These are phyloP conservation scores for Cyberlindnera mississippiensis DNA, from an alignment of 805 yeast species.

Conservation along the genomic window DNA sequence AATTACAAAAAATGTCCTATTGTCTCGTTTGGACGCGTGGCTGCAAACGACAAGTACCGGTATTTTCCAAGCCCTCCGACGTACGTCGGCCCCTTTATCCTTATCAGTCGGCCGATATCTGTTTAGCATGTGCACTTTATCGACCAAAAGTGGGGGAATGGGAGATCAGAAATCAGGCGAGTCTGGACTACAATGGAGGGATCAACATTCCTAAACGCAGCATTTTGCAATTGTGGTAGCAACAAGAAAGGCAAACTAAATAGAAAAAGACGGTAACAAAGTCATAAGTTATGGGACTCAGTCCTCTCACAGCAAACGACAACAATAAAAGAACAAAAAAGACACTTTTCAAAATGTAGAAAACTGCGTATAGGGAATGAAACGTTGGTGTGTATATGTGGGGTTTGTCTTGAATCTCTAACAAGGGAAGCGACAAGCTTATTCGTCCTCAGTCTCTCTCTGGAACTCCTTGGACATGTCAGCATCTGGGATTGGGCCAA, in stretches of 20 bases:
- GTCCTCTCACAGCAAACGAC: neutral
- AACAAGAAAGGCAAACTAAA: neutral
- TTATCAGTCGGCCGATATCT: too few relatives aligned
- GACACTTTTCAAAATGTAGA: conserved; percentile 1
- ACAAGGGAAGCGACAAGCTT: neutral
- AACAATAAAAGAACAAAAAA: neutral
- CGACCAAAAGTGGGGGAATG: too few relatives aligned
- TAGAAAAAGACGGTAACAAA: neutral
- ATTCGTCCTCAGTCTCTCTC: conserved; percentile 50
- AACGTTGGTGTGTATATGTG: neutral
- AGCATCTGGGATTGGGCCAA: conserved; percentile 92
- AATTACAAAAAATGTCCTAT: too few relatives aligned
- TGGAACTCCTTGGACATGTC: conserved; percentile 89
- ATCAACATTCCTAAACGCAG: too few relatives aligned
- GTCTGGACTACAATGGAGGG: too few relatives aligned
- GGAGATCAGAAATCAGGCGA: too few relatives aligned
- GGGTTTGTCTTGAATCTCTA: neutral
- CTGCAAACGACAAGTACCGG: too few relatives aligned
- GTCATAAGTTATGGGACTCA: conserved; percentile 3
- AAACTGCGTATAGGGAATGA: neutral
- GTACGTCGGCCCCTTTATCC: too few relatives aligned
- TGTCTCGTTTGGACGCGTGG: too few relatives aligned
- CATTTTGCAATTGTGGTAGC: neutral
- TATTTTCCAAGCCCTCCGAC: too few relatives aligned
- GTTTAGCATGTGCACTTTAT: too few relatives aligned